Evolutionary conservation across 2,329 filamentous ascomycete genomes (phyloP).

Genomic region (Clonostachys rosea): DNA sequence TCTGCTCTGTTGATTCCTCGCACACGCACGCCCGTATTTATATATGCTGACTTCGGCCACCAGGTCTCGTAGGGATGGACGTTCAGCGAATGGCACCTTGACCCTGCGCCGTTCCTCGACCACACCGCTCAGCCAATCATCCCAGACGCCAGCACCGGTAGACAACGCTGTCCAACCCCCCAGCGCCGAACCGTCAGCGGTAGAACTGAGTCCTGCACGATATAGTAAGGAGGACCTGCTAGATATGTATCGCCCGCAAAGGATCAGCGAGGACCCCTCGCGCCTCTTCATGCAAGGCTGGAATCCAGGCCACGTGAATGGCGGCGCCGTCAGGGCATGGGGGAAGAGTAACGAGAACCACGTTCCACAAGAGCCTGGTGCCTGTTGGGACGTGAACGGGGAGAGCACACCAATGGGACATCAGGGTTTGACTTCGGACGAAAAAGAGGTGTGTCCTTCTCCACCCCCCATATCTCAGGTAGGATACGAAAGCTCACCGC

Average conservation of each 20-base stretch:
- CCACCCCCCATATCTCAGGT: slow-evolving; percentile 2
- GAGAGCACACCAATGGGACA: slow-evolving; percentile 67
- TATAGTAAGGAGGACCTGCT: slow-evolving; percentile 80
- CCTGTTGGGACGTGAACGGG: slow-evolving; percentile 82
- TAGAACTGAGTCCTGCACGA: slow-evolving; percentile 33
- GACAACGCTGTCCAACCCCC: slow-evolving; percentile 32
- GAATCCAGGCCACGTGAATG: slow-evolving; percentile 71
- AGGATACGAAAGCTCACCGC: not conserved
- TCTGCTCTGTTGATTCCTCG: not conserved
- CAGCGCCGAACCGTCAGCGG: slow-evolving; percentile 25
- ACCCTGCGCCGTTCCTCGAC: slow-evolving; percentile 62
- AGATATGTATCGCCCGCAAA: slow-evolving; percentile 58
- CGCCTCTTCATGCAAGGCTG: slow-evolving; percentile 71
- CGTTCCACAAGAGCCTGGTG: slow-evolving; percentile 74
- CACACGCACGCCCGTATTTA: not conserved
- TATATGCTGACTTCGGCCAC: not conserved
- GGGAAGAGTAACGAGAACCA: slow-evolving; percentile 73
- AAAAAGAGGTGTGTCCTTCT: slow-evolving; percentile 47
- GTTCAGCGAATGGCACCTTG: slow-evolving; percentile 56
- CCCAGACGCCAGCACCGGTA: slow-evolving; percentile 25
- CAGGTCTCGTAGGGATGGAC: slow-evolving; percentile 55
- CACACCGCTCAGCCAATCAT: slow-evolving; percentile 41
- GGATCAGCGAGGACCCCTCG: slow-evolving; percentile 49
- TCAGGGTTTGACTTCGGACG: slow-evolving; percentile 60
- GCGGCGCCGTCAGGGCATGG: slow-evolving; percentile 62